Conservation (phyloP, 129 eudicot genomes). For the Saposhnikovia divaricata region DNA sequence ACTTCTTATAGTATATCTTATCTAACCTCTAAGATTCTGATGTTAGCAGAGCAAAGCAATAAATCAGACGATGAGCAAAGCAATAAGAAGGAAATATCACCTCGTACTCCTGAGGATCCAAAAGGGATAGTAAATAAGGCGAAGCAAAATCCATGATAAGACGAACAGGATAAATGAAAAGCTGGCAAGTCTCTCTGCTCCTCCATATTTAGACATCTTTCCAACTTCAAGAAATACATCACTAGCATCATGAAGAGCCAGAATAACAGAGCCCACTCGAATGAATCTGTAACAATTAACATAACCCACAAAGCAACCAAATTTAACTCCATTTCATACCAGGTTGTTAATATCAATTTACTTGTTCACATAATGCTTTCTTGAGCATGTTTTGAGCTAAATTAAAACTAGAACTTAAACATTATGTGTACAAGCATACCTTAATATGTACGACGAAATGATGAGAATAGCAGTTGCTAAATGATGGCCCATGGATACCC, state of each 20-base stretch:
- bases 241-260: constrained; percentile 90
- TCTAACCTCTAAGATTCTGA: background rate
- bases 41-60: background rate
- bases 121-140: constrained; percentile 67
- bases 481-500: constrained; percentile 93
- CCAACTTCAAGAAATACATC: constrained; percentile 91
- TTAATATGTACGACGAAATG: constrained; percentile 51
- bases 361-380: background rate
- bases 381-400: background rate
- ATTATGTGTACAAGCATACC: constrained; percentile 29
- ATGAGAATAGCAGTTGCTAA: constrained; percentile 62
- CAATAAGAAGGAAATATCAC: constrained; percentile 17
- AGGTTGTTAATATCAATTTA: background rate
- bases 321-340: background rate
- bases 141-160: constrained; percentile 67
- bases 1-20: background rate
- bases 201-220: constrained; percentile 86
- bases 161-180: constrained; percentile 69
- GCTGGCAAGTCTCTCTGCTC: constrained; percentile 63
- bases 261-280: constrained; percentile 76
- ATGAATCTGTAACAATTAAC: constrained; percentile 44
- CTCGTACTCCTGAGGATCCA: constrained; percentile 93
- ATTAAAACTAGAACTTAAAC: background rate
- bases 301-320: background rate
- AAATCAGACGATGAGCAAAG: background rate